phyloP scores from a whole-genome alignment of 495 filamentous ascomycete species.

The Penicillium robsamsonii region DNA sequence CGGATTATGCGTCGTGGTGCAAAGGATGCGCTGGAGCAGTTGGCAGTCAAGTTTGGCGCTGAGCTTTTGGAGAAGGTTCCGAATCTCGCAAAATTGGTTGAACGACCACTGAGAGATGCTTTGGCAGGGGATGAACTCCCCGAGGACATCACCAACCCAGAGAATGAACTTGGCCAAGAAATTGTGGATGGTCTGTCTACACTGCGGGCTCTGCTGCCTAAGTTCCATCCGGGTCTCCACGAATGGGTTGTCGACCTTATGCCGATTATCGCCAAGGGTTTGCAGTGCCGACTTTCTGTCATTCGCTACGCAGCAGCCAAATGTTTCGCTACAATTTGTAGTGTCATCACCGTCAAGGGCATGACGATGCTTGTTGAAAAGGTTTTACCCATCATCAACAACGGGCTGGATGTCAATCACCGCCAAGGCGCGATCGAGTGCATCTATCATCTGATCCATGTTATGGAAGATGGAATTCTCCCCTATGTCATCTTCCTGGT shows the following conservation, averaged over 20 bases:
- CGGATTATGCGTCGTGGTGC: slow-evolving; percentile 87
- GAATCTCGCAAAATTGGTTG: slow-evolving; percentile 74
- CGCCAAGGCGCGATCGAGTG: slow-evolving; percentile 93
- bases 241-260: slow-evolving; percentile 76
- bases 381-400: slow-evolving; percentile 85
- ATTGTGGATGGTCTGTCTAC: slow-evolving; percentile 92
- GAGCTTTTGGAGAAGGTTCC: slow-evolving; percentile 76
- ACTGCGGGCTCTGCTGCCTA: slow-evolving; percentile 83
- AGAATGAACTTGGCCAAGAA: slow-evolving; percentile 76
- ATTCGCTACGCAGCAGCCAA: slow-evolving; percentile 96
- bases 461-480: slow-evolving; percentile 95
- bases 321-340: slow-evolving; percentile 95
- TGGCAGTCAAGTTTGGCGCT: slow-evolving; percentile 72
- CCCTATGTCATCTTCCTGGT: slow-evolving; percentile 99
- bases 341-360: slow-evolving; percentile 86
- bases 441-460: slow-evolving; percentile 92
- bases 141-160: slow-evolving; percentile 62
- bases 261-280: slow-evolving; percentile 80
- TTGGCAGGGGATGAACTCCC: slow-evolving; percentile 71
- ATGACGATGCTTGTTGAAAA: slow-evolving; percentile 96
- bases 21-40: slow-evolving; percentile 89
- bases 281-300: slow-evolving; percentile 83
- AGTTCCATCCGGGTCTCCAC: slow-evolving; percentile 69
- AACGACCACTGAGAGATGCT: slow-evolving; percentile 69
- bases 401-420: slow-evolving; percentile 76